Evolutionary conservation across 2,329 filamentous ascomycete genomes (phyloP).

Genomic region (Drechslerella dactyloides): DNA sequence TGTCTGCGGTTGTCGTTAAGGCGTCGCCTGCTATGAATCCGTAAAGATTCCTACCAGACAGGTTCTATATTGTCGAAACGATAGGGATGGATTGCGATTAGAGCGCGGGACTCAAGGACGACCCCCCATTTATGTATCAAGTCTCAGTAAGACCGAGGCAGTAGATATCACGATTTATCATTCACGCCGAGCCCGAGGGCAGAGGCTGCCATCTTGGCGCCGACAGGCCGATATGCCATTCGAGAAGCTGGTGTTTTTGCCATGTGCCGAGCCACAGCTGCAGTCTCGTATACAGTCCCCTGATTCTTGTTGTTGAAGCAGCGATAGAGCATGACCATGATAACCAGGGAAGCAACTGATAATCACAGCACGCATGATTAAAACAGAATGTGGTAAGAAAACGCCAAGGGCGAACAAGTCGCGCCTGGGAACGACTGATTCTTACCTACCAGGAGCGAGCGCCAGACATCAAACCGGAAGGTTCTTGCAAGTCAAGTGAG

Average conservation of each 20-base stretch:
- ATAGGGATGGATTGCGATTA: slow-evolving; percentile 29
- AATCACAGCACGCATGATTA: slow-evolving; percentile 37
- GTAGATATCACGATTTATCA: slow-evolving; percentile 36
- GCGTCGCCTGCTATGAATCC: slow-evolving; percentile 2
- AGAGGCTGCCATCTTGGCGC: slow-evolving; percentile 42
- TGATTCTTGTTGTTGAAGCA: slow-evolving; percentile 9
- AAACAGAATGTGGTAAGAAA: slow-evolving; percentile 48
- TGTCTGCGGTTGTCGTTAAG: slow-evolving; percentile 3
- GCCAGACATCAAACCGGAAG: slow-evolving; percentile 32
- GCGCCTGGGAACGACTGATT: slow-evolving; percentile 32
- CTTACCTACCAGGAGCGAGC: slow-evolving; percentile 32
- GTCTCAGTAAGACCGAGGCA: neutral
- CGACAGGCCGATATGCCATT: slow-evolving; percentile 28
- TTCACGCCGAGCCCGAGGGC: slow-evolving; percentile 17
- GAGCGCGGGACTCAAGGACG: neutral
- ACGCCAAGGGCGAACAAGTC: slow-evolving; percentile 29
- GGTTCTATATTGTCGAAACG: slow-evolving; percentile 25
- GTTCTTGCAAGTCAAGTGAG: slow-evolving; percentile 7
- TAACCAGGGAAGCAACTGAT: slow-evolving; percentile 48
- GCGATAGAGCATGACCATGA: slow-evolving; percentile 44
- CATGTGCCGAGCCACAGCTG: slow-evolving; percentile 16
- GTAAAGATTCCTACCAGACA: slow-evolving; percentile 25
- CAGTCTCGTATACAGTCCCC: slow-evolving; percentile 14
- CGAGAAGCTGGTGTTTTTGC: slow-evolving; percentile 37
- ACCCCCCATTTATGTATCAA: slow-evolving; percentile 34